Conservation (phyloP, 2,329 filamentous ascomycete genomes). For the Massarina eburnea region DNA sequence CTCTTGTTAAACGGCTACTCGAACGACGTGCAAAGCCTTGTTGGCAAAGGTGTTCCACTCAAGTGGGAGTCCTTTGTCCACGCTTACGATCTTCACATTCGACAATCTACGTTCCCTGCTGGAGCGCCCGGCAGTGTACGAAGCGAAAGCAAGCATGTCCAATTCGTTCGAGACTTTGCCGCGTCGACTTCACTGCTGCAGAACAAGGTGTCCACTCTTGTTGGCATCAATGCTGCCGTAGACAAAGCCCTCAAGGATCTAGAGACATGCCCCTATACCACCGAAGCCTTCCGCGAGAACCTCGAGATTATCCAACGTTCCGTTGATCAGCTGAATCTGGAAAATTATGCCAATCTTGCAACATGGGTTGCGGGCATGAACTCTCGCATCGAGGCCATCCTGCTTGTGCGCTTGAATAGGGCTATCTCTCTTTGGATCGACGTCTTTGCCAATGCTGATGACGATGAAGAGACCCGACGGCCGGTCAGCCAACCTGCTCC, state of each 20-base stretch:
- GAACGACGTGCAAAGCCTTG: constrained; percentile 82
- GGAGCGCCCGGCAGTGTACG: constrained; percentile 60
- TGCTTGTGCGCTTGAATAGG: constrained; percentile 79
- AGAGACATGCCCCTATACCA: constrained; percentile 79
- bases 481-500: constrained; percentile 39
- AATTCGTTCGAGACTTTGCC: constrained; percentile 94
- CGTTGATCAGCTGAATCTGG: constrained; percentile 93
- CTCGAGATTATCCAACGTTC: constrained; percentile 86
- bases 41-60: constrained; percentile 83
- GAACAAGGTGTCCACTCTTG: constrained; percentile 77
- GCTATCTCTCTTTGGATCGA: constrained; percentile 87
- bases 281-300: constrained; percentile 74
- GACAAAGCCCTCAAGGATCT: constrained; percentile 84
- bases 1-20: constrained; percentile 88
- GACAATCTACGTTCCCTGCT: constrained; percentile 61
- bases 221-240: constrained; percentile 75
- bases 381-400: constrained; percentile 74
- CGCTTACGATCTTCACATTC: constrained; percentile 87
- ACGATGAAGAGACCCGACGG: constrained; percentile 29
- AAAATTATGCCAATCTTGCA: constrained; percentile 90
- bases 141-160: constrained; percentile 87
- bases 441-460: constrained; percentile 65
- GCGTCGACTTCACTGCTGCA: constrained; percentile 85
- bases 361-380: constrained; percentile 92
- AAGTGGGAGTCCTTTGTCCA: constrained; percentile 99